Evolutionary conservation across 345 rosid species (phyloP).

Genomic region (Leavenworthia alabamica): DNA sequence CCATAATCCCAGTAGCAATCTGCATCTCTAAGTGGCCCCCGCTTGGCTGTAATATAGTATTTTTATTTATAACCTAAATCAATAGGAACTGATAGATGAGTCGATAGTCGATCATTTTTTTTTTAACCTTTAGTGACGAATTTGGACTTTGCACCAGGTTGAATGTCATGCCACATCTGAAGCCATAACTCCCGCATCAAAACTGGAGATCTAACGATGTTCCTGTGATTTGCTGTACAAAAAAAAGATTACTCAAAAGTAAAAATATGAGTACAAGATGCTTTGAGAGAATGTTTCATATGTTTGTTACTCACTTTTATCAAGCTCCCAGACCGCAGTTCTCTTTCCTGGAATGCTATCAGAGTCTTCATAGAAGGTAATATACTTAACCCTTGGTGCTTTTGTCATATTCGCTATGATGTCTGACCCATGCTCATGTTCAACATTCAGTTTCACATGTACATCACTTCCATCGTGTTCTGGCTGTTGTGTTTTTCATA

Average conservation of each 20-base stretch:
- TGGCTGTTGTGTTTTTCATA: no score
- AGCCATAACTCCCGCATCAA: constrained; percentile 99
- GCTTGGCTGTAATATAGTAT: constrained; percentile 50
- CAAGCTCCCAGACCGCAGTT: constrained; percentile 99
- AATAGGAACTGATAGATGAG: neutral
- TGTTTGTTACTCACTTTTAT: constrained; percentile 60
- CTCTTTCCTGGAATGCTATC: constrained; percentile 78
- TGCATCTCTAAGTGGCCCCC: constrained; percentile 84
- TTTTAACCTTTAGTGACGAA: constrained; percentile 85
- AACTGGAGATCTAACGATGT: constrained; percentile 81
- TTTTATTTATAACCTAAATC: constrained; percentile 7
- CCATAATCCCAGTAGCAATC: constrained; percentile 99
- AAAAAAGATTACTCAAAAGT: neutral
- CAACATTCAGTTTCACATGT: constrained; percentile 70
- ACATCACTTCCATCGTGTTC: constrained; percentile 96
- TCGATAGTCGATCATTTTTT: no score
- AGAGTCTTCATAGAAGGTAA: constrained; percentile 90
- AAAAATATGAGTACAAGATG: neutral
- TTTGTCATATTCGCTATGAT: constrained; percentile 83
- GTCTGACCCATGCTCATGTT: constrained; percentile 64
- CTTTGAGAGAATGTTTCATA: neutral
- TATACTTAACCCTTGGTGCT: constrained; percentile 69
- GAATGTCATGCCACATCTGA: constrained; percentile 96
- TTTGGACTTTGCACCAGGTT: constrained; percentile 50
- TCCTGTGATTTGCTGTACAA: constrained; percentile 90